A percentile compares a stretch with the other conserved stretches of the same genome.
Conservation (phyloP, 768 basidiomycete genomes). For the Collybia sp. region DNA sequence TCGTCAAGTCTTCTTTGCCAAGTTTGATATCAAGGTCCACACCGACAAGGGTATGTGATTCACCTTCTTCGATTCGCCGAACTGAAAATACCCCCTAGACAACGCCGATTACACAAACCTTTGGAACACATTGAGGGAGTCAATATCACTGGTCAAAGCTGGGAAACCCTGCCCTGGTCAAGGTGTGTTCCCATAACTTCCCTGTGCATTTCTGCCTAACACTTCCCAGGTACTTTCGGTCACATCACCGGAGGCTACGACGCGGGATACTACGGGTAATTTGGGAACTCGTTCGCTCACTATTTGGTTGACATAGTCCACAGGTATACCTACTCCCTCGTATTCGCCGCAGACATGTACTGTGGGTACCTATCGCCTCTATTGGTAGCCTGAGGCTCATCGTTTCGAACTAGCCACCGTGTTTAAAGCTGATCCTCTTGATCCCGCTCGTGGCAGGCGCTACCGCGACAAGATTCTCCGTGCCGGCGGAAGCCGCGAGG, state of each 20-base stretch:
- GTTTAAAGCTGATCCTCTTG: slow-evolving; percentile 78
- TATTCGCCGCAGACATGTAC: slow-evolving; percentile 59
- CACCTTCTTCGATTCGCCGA: neutral
- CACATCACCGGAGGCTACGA: slow-evolving; percentile 78
- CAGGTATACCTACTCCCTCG: slow-evolving; percentile 68
- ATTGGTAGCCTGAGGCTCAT: neutral
- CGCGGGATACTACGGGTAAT: slow-evolving; percentile 61
- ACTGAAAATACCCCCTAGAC: slow-evolving; percentile 27
- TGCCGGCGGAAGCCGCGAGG: slow-evolving; percentile 76
- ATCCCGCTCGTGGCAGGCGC: slow-evolving; percentile 55
- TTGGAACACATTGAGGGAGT: slow-evolving; percentile 72
- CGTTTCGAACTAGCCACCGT: slow-evolving; percentile 45
- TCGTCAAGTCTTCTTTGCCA: slow-evolving; percentile 81
- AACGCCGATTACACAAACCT: slow-evolving; percentile 70
- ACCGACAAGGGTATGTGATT: slow-evolving; percentile 51
- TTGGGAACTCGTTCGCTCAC: neutral
- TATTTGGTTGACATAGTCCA: neutral
- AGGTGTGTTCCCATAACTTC: slow-evolving; percentile 21
- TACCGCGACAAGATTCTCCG: slow-evolving; percentile 76
- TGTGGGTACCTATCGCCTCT: slow-evolving; percentile 17
- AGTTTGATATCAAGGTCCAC: slow-evolving; percentile 74
- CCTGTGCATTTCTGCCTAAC: too few relatives aligned
- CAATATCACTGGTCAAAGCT: slow-evolving; percentile 65
- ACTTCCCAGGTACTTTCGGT: slow-evolving; percentile 50
- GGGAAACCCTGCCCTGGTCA: slow-evolving; percentile 63